Evolutionary conservation across 164 flowering plant genomes (phyloP).

Genomic region (Euptelea pleiosperma): DNA sequence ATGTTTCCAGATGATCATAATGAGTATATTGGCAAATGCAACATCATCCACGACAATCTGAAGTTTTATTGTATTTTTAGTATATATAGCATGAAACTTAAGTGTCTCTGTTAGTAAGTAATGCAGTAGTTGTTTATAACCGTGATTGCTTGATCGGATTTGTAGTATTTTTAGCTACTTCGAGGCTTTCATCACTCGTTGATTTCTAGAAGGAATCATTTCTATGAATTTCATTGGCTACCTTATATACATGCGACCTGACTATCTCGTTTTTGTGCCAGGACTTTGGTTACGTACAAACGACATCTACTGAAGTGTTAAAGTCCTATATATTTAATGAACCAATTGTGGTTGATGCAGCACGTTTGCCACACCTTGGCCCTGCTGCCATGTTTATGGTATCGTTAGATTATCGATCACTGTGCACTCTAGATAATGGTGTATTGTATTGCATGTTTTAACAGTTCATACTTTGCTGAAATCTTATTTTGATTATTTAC

Average conservation of each 20-base stretch:
- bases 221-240: background rate
- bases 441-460: background rate
- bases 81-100: too few relatives aligned
- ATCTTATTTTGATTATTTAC: background rate
- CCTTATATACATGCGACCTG: background rate
- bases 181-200: background rate
- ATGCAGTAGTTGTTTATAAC: too few relatives aligned
- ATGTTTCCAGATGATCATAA: background rate
- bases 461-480: background rate
- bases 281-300: conserved; percentile 97
- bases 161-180: too few relatives aligned
- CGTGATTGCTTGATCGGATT: too few relatives aligned
- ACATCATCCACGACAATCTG: background rate
- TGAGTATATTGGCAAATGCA: background rate
- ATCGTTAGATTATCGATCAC: conserved; percentile 11
- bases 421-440: conserved; percentile 2
- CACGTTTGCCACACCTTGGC: conserved; percentile 73
- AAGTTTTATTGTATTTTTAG: too few relatives aligned
- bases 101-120: too few relatives aligned
- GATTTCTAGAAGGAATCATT: background rate
- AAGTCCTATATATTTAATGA: conserved; percentile 91
- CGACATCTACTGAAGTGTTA: conserved; percentile 89
- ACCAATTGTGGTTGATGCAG: conserved; percentile 81
- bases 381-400: conserved; percentile 93
- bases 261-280: conserved; percentile 25